Evolutionary conservation across 164 flowering plant genomes (phyloP), one percentile per base, ranked within the genome.

Genomic region (Nymphaea colorata): DNA sequence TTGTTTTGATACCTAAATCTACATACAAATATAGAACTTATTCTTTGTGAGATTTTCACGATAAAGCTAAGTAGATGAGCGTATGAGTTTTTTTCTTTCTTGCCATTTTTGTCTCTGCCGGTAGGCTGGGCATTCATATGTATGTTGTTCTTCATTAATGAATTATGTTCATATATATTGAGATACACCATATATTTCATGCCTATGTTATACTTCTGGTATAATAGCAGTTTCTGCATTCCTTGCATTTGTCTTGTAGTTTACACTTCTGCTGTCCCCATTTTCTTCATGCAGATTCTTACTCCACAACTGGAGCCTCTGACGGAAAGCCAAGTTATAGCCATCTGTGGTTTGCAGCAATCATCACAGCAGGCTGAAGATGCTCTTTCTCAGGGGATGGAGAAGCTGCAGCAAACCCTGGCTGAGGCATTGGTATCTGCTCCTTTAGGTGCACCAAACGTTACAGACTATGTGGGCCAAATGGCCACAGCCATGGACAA

Each of bases 341-440:
- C 82, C 12, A 82, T 87, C 12, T 67, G 59, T 59, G 88, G 78
- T 72, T 87, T 94, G 62, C 79, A 68, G 72, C 88, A 84, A 62
- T 84, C 96, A 42, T 89, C 96, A 78, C 91, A 85, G 75, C 97
- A 94, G 80, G 93, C 90, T 41, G 98, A 94, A 79, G 98, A 94
- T 71, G 96, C 98, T 51, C 87, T 94, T 59, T 79, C 91, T 41
- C 97, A 88, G 70, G 98, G 98, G 64, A 85, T 94, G 98, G 93
- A 86, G 0, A 88, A 84, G 75, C 95, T 94, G 44, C 94, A 86
- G 76, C 81, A 78, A 62, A 83, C 77, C 65, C 79, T 94, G 59
- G 73, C 89, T 2, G 86, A 85, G 65, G 64, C 88, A 7, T 74
- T 93, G 44, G 87, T 83, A 16, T 75, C 75, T 64, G 86, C 86